Conservation (phyloP, 805 yeast genomes). For the Scheffersomyces spartinae region DNA sequence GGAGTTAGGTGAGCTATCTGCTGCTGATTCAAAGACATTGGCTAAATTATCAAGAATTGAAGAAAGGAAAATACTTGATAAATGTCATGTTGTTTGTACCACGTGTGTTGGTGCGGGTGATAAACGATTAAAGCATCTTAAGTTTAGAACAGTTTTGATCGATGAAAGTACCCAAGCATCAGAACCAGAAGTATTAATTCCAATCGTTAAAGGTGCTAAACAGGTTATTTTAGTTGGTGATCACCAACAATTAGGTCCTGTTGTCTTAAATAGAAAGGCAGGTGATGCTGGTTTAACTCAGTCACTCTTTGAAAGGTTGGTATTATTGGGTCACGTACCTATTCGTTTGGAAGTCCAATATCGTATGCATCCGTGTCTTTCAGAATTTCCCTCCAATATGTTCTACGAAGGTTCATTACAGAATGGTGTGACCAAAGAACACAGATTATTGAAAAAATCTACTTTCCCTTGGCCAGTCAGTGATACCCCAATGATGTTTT, state of each 20-base stretch:
- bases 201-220: constrained; percentile 79
- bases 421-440: constrained; percentile 77
- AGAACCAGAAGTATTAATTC: constrained; percentile 86
- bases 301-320: constrained; percentile 79
- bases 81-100: constrained; percentile 73
- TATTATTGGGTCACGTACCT: constrained; percentile 74
- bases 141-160: constrained; percentile 70
- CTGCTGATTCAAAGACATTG: constrained; percentile 37
- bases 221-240: constrained; percentile 90
- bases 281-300: constrained; percentile 80
- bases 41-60: constrained; percentile 28
- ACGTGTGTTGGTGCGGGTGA: constrained; percentile 94
- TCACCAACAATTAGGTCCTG: constrained; percentile 93
- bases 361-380: constrained; percentile 84
- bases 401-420: constrained; percentile 88
- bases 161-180: constrained; percentile 94
- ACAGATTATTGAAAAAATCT: constrained; percentile 42
- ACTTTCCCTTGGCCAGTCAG: constrained; percentile 88
- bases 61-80: constrained; percentile 39
- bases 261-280: constrained; percentile 67
- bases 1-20: constrained; percentile 59
- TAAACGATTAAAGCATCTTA: constrained; percentile 38
- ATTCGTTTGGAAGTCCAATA: constrained; percentile 84
- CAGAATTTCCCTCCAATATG: constrained; percentile 84
- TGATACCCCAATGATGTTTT: constrained; percentile 88